Evolutionary conservation across 129 eudicot species (phyloP), one percentile per base, ranked within the genome.

Genomic region (Tagetes patula): DNA sequence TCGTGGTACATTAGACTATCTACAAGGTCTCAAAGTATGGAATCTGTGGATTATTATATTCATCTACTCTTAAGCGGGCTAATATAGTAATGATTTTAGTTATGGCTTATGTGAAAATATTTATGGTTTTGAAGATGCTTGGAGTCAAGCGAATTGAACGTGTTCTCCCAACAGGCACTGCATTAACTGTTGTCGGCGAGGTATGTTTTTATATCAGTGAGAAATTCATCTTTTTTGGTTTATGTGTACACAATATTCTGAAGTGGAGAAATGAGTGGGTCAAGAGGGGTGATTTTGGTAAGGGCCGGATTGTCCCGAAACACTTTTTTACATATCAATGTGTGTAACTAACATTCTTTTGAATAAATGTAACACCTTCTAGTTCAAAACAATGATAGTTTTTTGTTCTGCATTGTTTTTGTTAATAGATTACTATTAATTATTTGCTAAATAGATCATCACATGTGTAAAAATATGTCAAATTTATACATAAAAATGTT

Each of bases 121-220:
- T 8, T 54, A 33, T 75, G 63, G 38, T 38, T 50, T 48, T 81
- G 68, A 74, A 95, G 99, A 95, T 95, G 99, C 97, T 95, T 74
- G 99, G 99, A 69, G 99, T 91, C 63, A 95, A 91, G 88, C 78
- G 97, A 79, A 87, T 85, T 68, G 97, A 95, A 72, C 89, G 99
- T 9, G 97, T 95, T 79, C 91, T 95, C 71, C 97, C 99, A 45
- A 89, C 93, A 27, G 97, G 99, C 56, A 88, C 97, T 52, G 84
- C 96, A 20, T 85, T 95, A 83, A 95, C 99, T 33, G 92, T 95
- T 78, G 97, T 95, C 74, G 99, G 99, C 67, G 99, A 95, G 99
- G 99, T 95, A 88, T 80, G 20, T 70, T 45, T 45, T 42, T 42
- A 37, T 33, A 38, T 39, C 20, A 33, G 74, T 13, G 77, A 41